Percentiles rank a stretch among this genome's conserved stretches.
These are phyloP conservation scores for Catunica adiposa DNA, from an alignment of 2,329 filamentous ascomycete species.

Conservation along the genomic window DNA sequence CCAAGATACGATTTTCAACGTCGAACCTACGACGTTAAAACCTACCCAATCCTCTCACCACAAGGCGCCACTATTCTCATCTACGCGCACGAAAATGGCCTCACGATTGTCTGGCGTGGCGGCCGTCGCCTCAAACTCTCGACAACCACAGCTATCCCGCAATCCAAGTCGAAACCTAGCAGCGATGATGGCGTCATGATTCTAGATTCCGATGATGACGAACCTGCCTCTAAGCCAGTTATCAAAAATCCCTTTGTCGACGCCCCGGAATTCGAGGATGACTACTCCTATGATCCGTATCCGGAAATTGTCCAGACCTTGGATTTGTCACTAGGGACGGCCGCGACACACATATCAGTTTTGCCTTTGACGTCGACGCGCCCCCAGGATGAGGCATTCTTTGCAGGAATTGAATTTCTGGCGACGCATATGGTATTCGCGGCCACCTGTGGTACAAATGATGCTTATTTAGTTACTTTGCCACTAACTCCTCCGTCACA, in stretches of 20 bases:
- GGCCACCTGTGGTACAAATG: conserved; percentile 40
- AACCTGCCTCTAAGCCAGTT: conserved; percentile 18
- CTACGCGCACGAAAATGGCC: conserved; percentile 46
- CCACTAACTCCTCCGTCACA: conserved; percentile 46
- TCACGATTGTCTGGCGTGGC: conserved; percentile 46
- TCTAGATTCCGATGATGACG: conserved; percentile 42
- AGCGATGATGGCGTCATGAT: conserved; percentile 39
- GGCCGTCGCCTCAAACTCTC: conserved; percentile 39
- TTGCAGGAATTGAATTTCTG: conserved; percentile 31
- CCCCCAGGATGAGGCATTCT: conserved; percentile 31
- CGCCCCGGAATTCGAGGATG: conserved; percentile 42
- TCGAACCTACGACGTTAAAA: conserved; percentile 42
- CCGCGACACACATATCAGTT: conserved; percentile 39
- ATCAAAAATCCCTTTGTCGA: conserved; percentile 27
- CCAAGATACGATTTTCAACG: conserved; percentile 42
- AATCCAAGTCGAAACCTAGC: conserved; percentile 31
- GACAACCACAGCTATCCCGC: conserved; percentile 18
- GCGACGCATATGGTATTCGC: conserved; percentile 44
- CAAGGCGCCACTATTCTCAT: conserved; percentile 47
- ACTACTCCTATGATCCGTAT: conserved; percentile 32
- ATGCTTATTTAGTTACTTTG: conserved; percentile 40
- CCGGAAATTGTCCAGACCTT: conserved; percentile 42
- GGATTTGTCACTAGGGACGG: conserved; percentile 41
- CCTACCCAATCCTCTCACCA: conserved; percentile 43
- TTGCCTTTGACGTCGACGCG: conserved; percentile 33